phyloP scores from a whole-genome alignment of 1,284 basidiomycete genomes.

The Sporisorium iseilematis-ciliati region DNA sequence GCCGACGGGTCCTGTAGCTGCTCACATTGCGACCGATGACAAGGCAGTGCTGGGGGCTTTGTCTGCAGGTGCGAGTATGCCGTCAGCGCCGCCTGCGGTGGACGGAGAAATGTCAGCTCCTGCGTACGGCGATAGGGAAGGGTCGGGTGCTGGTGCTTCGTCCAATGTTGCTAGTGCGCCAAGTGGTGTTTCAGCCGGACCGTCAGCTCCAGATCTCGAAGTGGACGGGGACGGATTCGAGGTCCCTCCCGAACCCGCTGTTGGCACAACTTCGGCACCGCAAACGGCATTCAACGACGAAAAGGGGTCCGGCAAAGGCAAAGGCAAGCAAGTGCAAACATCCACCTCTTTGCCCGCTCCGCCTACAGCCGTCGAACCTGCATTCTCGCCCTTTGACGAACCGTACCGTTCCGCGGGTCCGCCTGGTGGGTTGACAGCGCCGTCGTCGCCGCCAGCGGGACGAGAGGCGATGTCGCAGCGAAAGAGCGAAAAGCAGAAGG shows the following conservation, averaged over 20 bases:
- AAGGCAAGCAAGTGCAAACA: slow-evolving; percentile 14
- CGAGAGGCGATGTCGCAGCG: slow-evolving; percentile 16
- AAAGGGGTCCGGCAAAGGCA: slow-evolving; percentile 22
- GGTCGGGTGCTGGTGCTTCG: slow-evolving; percentile 6
- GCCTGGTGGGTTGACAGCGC: slow-evolving; percentile 4
- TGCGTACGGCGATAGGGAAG: slow-evolving; percentile 23
- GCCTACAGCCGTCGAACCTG: slow-evolving; percentile 33
- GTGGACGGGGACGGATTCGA: slow-evolving; percentile 60
- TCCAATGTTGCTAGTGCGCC: neutral
- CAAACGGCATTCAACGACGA: neutral
- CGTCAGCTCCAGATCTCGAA: slow-evolving; percentile 45
- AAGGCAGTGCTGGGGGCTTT: slow-evolving; percentile 53
- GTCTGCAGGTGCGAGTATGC: slow-evolving; percentile 48
- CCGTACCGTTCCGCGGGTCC: slow-evolving; percentile 40
- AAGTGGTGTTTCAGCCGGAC: slow-evolving; percentile 17
- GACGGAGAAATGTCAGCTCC: slow-evolving; percentile 30
- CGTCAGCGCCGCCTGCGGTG: slow-evolving; percentile 29
- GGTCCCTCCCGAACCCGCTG: neutral
- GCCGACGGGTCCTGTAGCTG: slow-evolving; percentile 20
- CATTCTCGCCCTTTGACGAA: slow-evolving; percentile 58
- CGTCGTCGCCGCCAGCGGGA: slow-evolving; percentile 3
- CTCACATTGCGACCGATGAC: slow-evolving; percentile 61
- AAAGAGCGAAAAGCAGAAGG: slow-evolving; percentile 43
- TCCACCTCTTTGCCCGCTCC: slow-evolving; percentile 38
- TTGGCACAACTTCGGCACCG: neutral